These are phyloP conservation scores for Carpediemonas membranifera DNA, from an alignment of 78 protist genomes.

Conservation along the genomic window DNA sequence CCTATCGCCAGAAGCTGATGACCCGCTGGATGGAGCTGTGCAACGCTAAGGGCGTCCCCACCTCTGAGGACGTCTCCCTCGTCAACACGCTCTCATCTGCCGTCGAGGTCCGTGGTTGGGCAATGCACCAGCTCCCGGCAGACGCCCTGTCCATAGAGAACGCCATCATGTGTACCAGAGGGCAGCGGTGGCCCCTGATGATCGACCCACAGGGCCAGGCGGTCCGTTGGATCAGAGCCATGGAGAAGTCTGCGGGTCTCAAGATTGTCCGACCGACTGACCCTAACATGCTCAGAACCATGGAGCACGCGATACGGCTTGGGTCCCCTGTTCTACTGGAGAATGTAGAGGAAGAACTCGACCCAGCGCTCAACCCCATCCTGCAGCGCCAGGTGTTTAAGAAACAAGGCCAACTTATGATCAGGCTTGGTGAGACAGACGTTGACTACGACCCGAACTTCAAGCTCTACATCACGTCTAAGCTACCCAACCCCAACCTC, in stretches of 20 bases:
- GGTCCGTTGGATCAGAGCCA: slow-evolving; percentile 56
- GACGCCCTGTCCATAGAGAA: slow-evolving; percentile 64
- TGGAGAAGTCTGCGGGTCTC: slow-evolving; percentile 36
- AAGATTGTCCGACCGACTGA: slow-evolving; percentile 47
- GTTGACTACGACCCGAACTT: slow-evolving; percentile 49
- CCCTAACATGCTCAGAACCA: slow-evolving; percentile 14
- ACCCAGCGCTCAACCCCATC: slow-evolving; percentile 70
- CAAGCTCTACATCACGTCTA: slow-evolving; percentile 58
- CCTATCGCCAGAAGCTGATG: slow-evolving; percentile 27
- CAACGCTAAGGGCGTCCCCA: slow-evolving; percentile 9
- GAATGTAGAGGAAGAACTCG: slow-evolving; percentile 61
- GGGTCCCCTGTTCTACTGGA: slow-evolving; percentile 68
- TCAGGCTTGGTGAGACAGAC: slow-evolving; percentile 58
- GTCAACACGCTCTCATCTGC: slow-evolving; percentile 44
- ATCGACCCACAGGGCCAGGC: slow-evolving; percentile 81
- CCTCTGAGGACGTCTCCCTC: slow-evolving; percentile 9
- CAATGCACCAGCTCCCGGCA: slow-evolving; percentile 58
- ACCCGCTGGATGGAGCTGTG: slow-evolving; percentile 41
- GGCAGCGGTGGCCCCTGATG: slow-evolving; percentile 69
- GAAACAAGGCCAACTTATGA: slow-evolving; percentile 43
- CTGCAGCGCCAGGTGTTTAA: slow-evolving; percentile 49
- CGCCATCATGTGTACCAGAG: slow-evolving; percentile 48
- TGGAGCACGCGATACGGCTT: slow-evolving; percentile 26
- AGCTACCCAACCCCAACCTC: slow-evolving; percentile 53
- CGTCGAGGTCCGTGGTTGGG: slow-evolving; percentile 50